phyloP scores from a whole-genome alignment of 2,329 filamentous ascomycete genomes.

The Camillea tinctor region DNA sequence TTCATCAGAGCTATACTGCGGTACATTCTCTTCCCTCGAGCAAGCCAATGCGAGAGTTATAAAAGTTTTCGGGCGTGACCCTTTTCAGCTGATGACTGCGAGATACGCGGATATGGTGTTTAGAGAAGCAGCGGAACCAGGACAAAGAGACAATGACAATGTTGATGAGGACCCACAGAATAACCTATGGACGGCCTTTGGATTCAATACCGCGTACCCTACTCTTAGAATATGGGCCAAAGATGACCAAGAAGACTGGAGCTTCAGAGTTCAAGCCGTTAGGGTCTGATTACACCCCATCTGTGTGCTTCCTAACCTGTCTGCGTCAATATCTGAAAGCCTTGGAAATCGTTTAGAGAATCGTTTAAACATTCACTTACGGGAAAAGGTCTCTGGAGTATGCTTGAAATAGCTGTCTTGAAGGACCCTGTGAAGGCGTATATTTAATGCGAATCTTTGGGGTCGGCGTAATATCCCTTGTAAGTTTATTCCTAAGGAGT shows the following conservation, averaged over 20 bases:
- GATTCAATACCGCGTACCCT: neutral
- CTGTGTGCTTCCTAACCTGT: neutral
- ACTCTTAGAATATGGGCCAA: constrained; percentile 2
- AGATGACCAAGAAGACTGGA: neutral
- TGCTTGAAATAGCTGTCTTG: too few relatives aligned
- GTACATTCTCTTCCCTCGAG: neutral
- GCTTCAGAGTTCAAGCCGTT: constrained; percentile 2
- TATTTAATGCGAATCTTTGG: too few relatives aligned
- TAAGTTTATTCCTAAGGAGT: too few relatives aligned
- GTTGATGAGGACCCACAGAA: neutral
- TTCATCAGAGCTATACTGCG: neutral
- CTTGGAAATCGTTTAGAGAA: neutral
- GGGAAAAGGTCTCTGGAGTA: too few relatives aligned
- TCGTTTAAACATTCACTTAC: neutral
- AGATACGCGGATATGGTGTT: constrained; percentile 2
- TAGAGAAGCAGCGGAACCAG: neutral
- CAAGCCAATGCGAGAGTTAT: constrained; percentile 2
- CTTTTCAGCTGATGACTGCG: constrained; percentile 1
- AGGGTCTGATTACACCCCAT: neutral
- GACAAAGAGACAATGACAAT: neutral
- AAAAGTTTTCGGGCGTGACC: constrained; percentile 2
- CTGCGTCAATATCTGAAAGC: neutral
- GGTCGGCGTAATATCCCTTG: too few relatives aligned
- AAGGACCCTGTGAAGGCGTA: too few relatives aligned
- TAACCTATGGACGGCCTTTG: constrained; percentile 1